Base-by-base conservation (phyloP, 2,329 filamentous ascomycete genomes). In the Beauveria medogensis region DNA sequence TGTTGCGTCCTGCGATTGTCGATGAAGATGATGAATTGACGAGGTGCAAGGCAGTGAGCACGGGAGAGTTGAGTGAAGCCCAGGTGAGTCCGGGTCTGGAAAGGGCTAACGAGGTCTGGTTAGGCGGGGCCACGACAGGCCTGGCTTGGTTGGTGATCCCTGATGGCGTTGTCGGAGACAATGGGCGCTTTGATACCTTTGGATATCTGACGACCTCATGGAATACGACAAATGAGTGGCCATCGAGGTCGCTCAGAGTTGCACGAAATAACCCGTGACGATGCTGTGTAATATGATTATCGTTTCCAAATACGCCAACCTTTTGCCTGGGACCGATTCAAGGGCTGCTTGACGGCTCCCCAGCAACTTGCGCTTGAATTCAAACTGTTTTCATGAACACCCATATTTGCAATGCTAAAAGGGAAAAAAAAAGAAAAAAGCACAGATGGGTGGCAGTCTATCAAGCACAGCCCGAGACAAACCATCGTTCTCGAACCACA, bases 61-160 rank as follows among this genome's bases (percentile, higher is more conserved):
- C 18, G 9, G 9, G 22, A 54, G 50, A 47, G 44, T 54, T 60
- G 48, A 54, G 37, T 51, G 58, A 43, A 26, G 40, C 28, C 56
- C 16, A 59, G 47, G 46, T 60, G 58, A 60, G 50, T 12, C 51
- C 43, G 46, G 56, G 55, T 40, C 46, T 44, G 40, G 47, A 40
- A 22, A 44, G 48, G 40, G 48, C 56, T 52, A 51, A 59, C 37
- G 22, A 59, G 47, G 18, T 14, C 56, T n/a, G 12, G 34, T 16
- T 37, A 24, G 47, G 37, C 34, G 56, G 55, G 55, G 46, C 34
- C 24, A 20, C 16, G 46, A 28, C 55, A 48, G 30, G 28, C 14
- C 30, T 48, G 26, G 34, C 14, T 14, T 37, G 12, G 34, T 40
- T 24, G 8, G 44, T 6, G 44, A 20, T 12, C 46, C 18, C 9